These are phyloP conservation scores for Microcyclosporella mali DNA, from an alignment of 2,329 filamentous ascomycete genomes.

Conservation along the genomic window DNA sequence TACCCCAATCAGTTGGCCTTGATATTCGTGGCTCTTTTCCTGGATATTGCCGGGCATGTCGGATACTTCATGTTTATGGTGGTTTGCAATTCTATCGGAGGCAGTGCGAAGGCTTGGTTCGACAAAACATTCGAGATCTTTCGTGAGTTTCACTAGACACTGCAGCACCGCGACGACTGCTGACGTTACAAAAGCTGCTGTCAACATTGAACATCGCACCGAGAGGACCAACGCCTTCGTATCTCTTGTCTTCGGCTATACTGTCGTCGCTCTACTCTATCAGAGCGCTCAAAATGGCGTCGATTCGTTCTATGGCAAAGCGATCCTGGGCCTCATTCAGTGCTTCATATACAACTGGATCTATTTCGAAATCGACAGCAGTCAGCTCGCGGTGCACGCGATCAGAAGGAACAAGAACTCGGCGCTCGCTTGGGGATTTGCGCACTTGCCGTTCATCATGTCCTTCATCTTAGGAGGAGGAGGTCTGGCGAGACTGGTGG, in stretches of 20 bases:
- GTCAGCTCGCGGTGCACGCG: slow-evolving; percentile 54
- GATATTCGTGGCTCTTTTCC: slow-evolving; percentile 50
- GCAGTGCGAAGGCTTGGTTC: slow-evolving; percentile 17
- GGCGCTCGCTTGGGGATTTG: slow-evolving; percentile 50
- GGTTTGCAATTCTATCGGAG: slow-evolving; percentile 17
- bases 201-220: slow-evolving; percentile 61
- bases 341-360: slow-evolving; percentile 32
- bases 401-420: slow-evolving; percentile 46
- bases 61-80: slow-evolving; percentile 37
- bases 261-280: slow-evolving; percentile 56
- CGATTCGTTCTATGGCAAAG: slow-evolving; percentile 58
- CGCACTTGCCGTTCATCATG: slow-evolving; percentile 59
- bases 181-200: slow-evolving; percentile 21
- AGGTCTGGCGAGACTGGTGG: slow-evolving; percentile 53
- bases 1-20: slow-evolving; percentile 50
- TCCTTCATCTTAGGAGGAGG: slow-evolving; percentile 55
- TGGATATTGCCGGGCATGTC: slow-evolving; percentile 49
- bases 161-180: neutral
- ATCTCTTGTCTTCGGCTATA: slow-evolving; percentile 59
- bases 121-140: slow-evolving; percentile 51
- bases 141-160: slow-evolving; percentile 30
- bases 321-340: slow-evolving; percentile 37
- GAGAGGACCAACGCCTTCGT: slow-evolving; percentile 61
- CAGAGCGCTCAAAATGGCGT: slow-evolving; percentile 50
- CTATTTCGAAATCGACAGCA: slow-evolving; percentile 49